Percentiles rank a stretch among this genome's conserved stretches.
Conservation (phyloP, 257 asterid species). For the Salvia splendens region DNA sequence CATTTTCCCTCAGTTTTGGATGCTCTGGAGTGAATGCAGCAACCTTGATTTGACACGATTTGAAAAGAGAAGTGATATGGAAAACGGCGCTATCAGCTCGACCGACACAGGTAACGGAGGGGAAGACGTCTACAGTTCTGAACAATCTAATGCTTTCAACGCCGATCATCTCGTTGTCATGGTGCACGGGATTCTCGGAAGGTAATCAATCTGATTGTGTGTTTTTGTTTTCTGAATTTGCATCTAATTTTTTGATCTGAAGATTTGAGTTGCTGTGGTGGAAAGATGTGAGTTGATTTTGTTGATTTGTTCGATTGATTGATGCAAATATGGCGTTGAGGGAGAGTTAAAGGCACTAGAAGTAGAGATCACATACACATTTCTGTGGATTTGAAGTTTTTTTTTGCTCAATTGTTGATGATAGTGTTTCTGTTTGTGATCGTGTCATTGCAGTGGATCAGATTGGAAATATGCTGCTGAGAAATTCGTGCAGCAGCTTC, state of each 20-base stretch:
- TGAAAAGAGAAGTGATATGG: conserved; percentile 36
- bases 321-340: not conserved
- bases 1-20: not conserved
- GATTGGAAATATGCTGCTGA: conserved; percentile 93
- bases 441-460: conserved; percentile 55
- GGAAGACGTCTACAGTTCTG: conserved; percentile 68
- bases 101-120: conserved; percentile 64
- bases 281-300: conserved; percentile 9
- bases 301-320: conserved; percentile 3
- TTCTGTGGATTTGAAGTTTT: conserved; percentile 7
- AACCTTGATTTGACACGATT: not conserved
- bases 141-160: conserved; percentile 54
- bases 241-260: not conserved
- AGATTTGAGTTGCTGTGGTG: conserved; percentile 12
- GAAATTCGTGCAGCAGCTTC: conserved; percentile 72
- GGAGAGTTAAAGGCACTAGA: not conserved
- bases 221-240: not conserved
- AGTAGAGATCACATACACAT: not conserved
- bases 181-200: conserved; percentile 99
- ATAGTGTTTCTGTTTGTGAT: conserved; percentile 16
- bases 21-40: conserved; percentile 27
- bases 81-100: conserved; percentile 52
- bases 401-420: conserved; percentile 2
- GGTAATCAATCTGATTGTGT: conserved; percentile 43
- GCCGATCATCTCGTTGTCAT: conserved; percentile 95